phyloP scores from a whole-genome alignment of 1,284 basidiomycete species.

The Ganoderma sinense region DNA sequence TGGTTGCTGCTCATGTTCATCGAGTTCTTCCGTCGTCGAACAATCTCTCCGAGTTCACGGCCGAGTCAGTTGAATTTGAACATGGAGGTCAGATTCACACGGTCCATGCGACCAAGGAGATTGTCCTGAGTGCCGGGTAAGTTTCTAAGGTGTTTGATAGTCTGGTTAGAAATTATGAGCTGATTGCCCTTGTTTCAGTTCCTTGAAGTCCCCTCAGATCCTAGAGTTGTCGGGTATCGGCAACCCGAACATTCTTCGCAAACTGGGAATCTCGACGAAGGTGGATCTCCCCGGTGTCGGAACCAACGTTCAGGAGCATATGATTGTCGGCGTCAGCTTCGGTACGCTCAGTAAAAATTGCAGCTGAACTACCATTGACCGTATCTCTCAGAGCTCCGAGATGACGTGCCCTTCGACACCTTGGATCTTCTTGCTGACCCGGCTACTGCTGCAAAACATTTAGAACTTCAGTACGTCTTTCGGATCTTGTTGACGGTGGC shows the following conservation, averaged over 20 bases:
- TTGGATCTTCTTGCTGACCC: conserved; percentile 42
- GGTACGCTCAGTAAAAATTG: conserved; percentile 24
- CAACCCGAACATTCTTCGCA: conserved; percentile 46
- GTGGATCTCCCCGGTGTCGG: conserved; percentile 57
- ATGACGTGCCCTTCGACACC: conserved; percentile 39
- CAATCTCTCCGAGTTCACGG: conserved; percentile 90
- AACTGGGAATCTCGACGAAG: conserved; percentile 46
- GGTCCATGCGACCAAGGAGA: conserved; percentile 39
- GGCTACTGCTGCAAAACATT: conserved; percentile 35
- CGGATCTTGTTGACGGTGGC: background rate
- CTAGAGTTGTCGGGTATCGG: conserved; percentile 61
- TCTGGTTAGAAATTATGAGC: background rate
- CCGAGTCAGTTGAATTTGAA: conserved; percentile 87
- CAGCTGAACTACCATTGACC: background rate
- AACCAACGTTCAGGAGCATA: conserved; percentile 58
- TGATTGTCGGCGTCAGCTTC: conserved; percentile 37
- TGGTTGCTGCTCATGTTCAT: conserved; percentile 28
- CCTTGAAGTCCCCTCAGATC: conserved; percentile 53
- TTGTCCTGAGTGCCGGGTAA: conserved; percentile 51
- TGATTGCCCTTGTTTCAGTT: conserved; percentile 23
- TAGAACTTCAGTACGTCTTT: conserved; percentile 41
- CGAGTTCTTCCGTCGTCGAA: conserved; percentile 64
- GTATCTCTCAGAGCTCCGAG: conserved; percentile 37
- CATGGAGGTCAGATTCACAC: conserved; percentile 70
- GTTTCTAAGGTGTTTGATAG: conserved; percentile 1